Base-by-base conservation (phyloP, 768 basidiomycete genomes). In the Suillus alpinus region DNA sequence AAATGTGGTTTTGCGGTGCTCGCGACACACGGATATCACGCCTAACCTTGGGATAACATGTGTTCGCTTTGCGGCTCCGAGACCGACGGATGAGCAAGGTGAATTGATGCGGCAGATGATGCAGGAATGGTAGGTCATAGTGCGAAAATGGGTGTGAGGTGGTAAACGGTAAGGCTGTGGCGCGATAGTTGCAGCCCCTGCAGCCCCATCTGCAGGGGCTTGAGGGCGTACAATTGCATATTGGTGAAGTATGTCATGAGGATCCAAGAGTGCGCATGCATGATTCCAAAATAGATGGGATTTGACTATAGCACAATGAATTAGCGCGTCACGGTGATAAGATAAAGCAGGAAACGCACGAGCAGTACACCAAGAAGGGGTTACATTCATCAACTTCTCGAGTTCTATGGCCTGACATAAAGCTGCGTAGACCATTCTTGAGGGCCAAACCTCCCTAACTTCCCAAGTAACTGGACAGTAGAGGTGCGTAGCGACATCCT, bases 271-370 rank as follows among this genome's bases (percentile, higher is more conserved):
- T 3, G 80, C 69, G 59, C 83, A 79, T 1, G 86, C 88, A 61
- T 88, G 85, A 62, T 79, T 78, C 89, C 89, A 91, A 68, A 89
- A 90, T 18, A 80, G 71, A 75, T 91, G 89, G 8, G 79, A 77
- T 76, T 89, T 84, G 59, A 91, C 89, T 91, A 26, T 26, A 67
- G 43, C n/a, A 23, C 2, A 31, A 1, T 59, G 69, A 58, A 55
- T 67, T 60, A 66, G 61, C 62, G 62, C 32, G 47, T 14, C 6
- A 56, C 13, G 36, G 14, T 41, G 52, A 8, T 37, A 59, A 34
- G 31, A 44, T 16, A 26, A 16, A 39, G 55, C 16, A 58, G 53
- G 6, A 55, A 20, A 82, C 87, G 73, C 70, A 89, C 88, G 77
- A 57, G 87, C 86, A 39, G 67, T 67, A 51, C 75, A 73, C 88